Evolutionary conservation across 2,329 filamentous ascomycete genomes (phyloP).

Genomic region (Curvularia sp.): DNA sequence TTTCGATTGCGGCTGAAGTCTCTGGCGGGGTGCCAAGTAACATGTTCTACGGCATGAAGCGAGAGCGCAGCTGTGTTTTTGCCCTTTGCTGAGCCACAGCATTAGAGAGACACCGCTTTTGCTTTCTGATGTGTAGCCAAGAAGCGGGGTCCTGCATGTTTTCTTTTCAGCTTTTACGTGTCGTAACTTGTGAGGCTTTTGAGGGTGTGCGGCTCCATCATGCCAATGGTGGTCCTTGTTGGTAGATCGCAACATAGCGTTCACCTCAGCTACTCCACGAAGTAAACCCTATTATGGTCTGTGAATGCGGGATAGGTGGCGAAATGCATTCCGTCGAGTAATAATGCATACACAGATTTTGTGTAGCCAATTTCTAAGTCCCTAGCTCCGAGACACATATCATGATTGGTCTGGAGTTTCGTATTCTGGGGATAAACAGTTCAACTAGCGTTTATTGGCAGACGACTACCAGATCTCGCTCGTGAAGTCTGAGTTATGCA

Average conservation of each 20-base stretch:
- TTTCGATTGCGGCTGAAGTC: slow-evolving; percentile 21
- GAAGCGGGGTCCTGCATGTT: not conserved
- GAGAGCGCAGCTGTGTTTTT: slow-evolving; percentile 1
- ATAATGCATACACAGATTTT: not conserved
- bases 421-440: not conserved
- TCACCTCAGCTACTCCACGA: not conserved
- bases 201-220: not conserved
- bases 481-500: not conserved
- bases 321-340: not conserved
- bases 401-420: not conserved
- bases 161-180: not conserved
- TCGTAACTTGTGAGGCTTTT: not conserved
- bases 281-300: not conserved
- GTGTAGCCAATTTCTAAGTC: not conserved
- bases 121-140: not conserved
- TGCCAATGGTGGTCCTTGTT: not conserved
- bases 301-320: not conserved
- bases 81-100: not conserved
- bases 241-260: not conserved
- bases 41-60: slow-evolving; percentile 16
- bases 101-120: not conserved
- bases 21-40: slow-evolving; percentile 16
- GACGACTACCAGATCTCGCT: not conserved
- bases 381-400: not conserved
- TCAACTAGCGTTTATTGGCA: not conserved